Base-by-base conservation (phyloP, 108 stramenopile species). In the Pseudonitzschia multiseries region DNA sequence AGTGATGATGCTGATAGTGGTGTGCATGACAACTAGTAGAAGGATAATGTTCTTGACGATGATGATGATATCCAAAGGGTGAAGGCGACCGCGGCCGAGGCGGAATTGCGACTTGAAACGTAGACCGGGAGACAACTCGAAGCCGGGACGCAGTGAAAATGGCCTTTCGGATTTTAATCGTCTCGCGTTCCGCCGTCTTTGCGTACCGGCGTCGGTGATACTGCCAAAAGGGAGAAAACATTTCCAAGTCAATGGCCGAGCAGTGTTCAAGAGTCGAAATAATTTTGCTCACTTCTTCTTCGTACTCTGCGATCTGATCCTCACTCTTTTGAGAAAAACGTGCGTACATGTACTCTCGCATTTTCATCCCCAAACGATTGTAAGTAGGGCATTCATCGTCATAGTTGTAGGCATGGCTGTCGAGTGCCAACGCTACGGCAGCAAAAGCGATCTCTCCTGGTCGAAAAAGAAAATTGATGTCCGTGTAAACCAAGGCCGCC, bases 361-460 rank as follows among this genome's bases (percentile, higher is more conserved):
- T 70, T 18, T 33, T 74, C 14, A 20, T 12, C 22, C 71, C 70
- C 40, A 79, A 51, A 62, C 61, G 61, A 46, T 36, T 29, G 17
- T 14, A 17, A 57, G 61, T 24, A 42, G 53, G 65, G 28, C 54
- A 62, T 62, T 62, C 61, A 40, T 62, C 40, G 65, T 51, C 51
- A 21, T 40, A 61, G 62, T 42, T 41, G 15, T 60, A 60, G n/a
- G 31, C 59, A 17, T 63, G 46, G 20, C 72, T 71, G 41, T 79
- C 78, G 17, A 79, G 65, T 21, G 79, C 76, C 31, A 85, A 75
- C 20, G 80, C 74, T 43, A 81, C 74, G 18, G 77, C 80, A 51
- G 84, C 84, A 76, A 85, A 78, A 29, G 80, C 84, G 54, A 85
- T 81, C 41, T 85, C 69, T 24, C 80, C 80, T 21, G 84, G 84